Conservation (phyloP, 1,284 basidiomycete genomes). For the Meira nashicola region DNA sequence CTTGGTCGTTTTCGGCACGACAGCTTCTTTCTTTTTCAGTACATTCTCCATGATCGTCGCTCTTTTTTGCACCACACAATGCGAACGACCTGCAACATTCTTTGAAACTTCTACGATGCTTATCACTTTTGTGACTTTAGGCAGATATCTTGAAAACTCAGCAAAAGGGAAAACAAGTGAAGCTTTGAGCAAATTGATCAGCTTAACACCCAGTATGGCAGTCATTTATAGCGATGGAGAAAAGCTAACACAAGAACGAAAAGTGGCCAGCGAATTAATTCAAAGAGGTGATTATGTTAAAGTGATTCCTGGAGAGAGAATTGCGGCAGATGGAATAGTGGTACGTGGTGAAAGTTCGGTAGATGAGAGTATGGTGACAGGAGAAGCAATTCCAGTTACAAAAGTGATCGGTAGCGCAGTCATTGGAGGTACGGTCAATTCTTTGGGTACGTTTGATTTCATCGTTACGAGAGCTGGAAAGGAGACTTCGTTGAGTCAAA, state of each 20-base stretch:
- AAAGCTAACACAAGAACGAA: conserved; percentile 69
- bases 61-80: conserved; percentile 40
- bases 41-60: conserved; percentile 61
- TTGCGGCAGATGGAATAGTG: conserved; percentile 91
- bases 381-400: conserved; percentile 83
- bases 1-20: conserved; percentile 89
- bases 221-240: conserved; percentile 72
- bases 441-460: conserved; percentile 92
- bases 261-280: conserved; percentile 86
- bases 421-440: conserved; percentile 96
- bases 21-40: conserved; percentile 88
- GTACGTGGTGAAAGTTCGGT: conserved; percentile 77
- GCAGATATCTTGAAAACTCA: conserved; percentile 89
- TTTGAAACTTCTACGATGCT: conserved; percentile 99
- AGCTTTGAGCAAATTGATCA: conserved; percentile 91
- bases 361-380: conserved; percentile 96
- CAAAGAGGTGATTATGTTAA: conserved; percentile 91
- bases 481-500: conserved; percentile 91
- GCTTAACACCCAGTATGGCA: conserved; percentile 87
- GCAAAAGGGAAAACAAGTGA: conserved; percentile 96
- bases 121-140: conserved; percentile 92
- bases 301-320: conserved; percentile 90
- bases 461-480: conserved; percentile 87
- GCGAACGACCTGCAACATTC: conserved; percentile 79
- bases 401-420: conserved; percentile 78